A percentile compares a stretch with the other conserved stretches of the same genome.
Conservation (phyloP, 345 rosid species). For the Citrus hindsii region DNA sequence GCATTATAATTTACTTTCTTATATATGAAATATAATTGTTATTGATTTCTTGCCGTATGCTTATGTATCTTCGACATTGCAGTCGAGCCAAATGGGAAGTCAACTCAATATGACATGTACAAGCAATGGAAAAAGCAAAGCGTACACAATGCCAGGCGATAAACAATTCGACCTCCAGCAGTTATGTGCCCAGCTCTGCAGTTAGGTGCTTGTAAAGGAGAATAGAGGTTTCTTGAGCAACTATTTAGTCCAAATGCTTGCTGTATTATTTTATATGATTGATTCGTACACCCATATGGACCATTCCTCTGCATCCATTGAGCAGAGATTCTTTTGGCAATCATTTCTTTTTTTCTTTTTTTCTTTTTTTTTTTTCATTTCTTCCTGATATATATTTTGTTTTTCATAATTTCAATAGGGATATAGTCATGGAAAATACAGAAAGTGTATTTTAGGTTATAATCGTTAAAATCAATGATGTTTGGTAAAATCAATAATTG, state of each 20-base stretch:
- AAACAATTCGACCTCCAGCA: slow-evolving; percentile 27
- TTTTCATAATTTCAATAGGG: too few relatives aligned
- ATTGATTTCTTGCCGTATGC: background rate
- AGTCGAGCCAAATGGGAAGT: slow-evolving; percentile 49
- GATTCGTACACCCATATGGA: slow-evolving; percentile 4
- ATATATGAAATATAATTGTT: background rate
- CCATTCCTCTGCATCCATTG: background rate
- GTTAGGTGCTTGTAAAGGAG: slow-evolving; percentile 24
- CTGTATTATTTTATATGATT: background rate
- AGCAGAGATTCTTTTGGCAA: background rate
- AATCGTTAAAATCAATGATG: too few relatives aligned
- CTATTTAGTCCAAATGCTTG: background rate
- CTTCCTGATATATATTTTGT: too few relatives aligned
- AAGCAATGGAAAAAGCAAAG: slow-evolving; percentile 39
- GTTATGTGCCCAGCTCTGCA: slow-evolving; percentile 61
- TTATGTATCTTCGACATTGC: slow-evolving; percentile 19
- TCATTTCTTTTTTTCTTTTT: background rate
- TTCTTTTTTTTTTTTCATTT: background rate
- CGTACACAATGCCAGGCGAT: slow-evolving; percentile 25
- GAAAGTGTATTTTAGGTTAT: too few relatives aligned
- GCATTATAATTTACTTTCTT: background rate
- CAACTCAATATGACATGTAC: slow-evolving; percentile 64
- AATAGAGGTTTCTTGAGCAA: background rate
- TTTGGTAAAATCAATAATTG: too few relatives aligned
- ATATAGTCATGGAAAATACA: too few relatives aligned